A percentile compares a stretch with the other conserved stretches of the same genome.
These are phyloP conservation scores for Grosmannia huntii DNA, from an alignment of 2,329 filamentous ascomycete species.

Conservation along the genomic window DNA sequence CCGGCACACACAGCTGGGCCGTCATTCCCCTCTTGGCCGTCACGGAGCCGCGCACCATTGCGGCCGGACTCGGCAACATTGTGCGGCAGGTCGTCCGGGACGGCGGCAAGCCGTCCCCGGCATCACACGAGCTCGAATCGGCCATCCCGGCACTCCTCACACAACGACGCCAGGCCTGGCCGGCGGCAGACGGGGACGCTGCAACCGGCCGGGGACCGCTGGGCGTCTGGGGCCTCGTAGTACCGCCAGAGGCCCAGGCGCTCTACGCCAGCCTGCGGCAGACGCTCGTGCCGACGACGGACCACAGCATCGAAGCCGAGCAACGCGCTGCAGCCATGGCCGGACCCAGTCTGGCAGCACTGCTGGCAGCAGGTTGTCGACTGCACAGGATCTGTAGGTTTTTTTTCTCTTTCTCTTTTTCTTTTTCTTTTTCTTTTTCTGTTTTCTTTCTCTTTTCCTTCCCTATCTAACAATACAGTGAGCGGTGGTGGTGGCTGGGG, in stretches of 20 bases:
- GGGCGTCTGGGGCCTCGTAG: constrained; percentile 61
- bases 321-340: constrained; percentile 13
- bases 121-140: constrained; percentile 58
- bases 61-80: constrained; percentile 65
- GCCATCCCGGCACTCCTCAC: constrained; percentile 31
- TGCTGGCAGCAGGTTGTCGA: constrained; percentile 30
- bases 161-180: constrained; percentile 1
- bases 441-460: neutral
- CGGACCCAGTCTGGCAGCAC: constrained; percentile 19
- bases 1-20: neutral
- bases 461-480: constrained; percentile 26
- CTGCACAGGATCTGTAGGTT: constrained; percentile 33
- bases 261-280: constrained; percentile 13
- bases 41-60: constrained; percentile 48
- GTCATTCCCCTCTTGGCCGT: constrained; percentile 44
- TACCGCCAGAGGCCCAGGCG: constrained; percentile 25
- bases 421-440: neutral
- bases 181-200: constrained; percentile 4
- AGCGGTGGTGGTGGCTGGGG: constrained; percentile 82
- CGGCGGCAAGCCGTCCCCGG: constrained; percentile 33
- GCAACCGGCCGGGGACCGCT: constrained; percentile 26
- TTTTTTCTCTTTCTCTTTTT: neutral
- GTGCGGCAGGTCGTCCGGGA: constrained; percentile 47
- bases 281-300: neutral
- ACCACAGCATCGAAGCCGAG: constrained; percentile 15